Evolutionary conservation across 106 monocot genomes (phyloP).

Genomic region (Acorus calamus): DNA sequence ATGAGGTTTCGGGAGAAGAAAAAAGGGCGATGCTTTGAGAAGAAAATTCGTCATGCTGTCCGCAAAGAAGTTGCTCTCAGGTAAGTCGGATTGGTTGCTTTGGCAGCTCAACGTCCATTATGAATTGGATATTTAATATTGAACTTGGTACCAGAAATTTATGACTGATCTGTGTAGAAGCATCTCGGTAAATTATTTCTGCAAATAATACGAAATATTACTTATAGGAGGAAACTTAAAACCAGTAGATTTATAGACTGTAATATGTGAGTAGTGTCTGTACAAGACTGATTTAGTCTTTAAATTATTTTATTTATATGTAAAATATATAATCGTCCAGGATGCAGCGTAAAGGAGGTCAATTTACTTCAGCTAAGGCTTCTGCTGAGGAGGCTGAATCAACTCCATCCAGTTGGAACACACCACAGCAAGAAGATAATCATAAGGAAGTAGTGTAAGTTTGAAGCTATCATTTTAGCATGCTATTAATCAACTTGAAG

Average conservation of each 20-base stretch:
- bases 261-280: background rate
- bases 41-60: slow-evolving; percentile 74
- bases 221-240: no score
- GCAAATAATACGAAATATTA: no score
- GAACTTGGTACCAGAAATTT: background rate
- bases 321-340: slow-evolving; percentile 13
- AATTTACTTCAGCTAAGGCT: slow-evolving; percentile 67
- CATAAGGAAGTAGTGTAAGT: slow-evolving; percentile 48
- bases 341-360: slow-evolving; percentile 77
- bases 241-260: no score
- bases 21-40: slow-evolving; percentile 84
- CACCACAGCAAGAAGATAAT: slow-evolving; percentile 28
- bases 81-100: slow-evolving; percentile 11
- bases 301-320: background rate
- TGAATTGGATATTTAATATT: background rate
- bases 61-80: slow-evolving; percentile 87
- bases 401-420: slow-evolving; percentile 38
- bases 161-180: no score
- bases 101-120: background rate
- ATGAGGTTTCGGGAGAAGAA: slow-evolving; percentile 83
- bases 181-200: no score
- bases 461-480: slow-evolving; percentile 3
- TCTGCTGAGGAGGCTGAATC: slow-evolving; percentile 32
- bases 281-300: background rate
- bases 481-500: background rate